Conservation (phyloP, 345 rosid species). For the Aurinia saxatilis region DNA sequence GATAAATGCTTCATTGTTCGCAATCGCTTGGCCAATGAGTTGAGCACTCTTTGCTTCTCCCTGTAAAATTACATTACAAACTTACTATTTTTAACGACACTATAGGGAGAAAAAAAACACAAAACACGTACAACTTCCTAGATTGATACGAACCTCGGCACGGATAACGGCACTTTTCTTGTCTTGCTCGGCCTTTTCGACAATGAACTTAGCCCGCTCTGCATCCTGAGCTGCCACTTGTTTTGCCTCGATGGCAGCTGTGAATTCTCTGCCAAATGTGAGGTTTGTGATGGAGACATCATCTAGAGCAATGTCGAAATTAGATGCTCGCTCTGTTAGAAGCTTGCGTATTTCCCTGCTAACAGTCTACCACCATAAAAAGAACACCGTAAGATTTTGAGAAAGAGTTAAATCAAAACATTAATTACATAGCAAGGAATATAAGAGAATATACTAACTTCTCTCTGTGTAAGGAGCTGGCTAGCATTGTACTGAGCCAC, state of each 20-base stretch:
- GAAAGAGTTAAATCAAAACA: not conserved
- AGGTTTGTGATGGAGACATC: slow-evolving; percentile 77
- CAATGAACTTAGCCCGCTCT: slow-evolving; percentile 75
- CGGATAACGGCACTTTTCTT: slow-evolving; percentile 81
- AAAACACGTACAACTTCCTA: not conserved
- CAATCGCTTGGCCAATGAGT: slow-evolving; percentile 79
- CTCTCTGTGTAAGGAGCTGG: slow-evolving; percentile 82
- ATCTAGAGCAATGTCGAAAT: slow-evolving; percentile 48
- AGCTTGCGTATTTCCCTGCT: slow-evolving; percentile 69
- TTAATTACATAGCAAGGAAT: not conserved
- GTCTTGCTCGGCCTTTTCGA: slow-evolving; percentile 86
- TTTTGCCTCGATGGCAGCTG: slow-evolving; percentile 81
- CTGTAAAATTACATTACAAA: slow-evolving; percentile 31
- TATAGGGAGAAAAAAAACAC: not conserved
- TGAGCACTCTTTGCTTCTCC: slow-evolving; percentile 86
- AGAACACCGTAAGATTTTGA: too few relatives aligned
- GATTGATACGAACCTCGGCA: slow-evolving; percentile 45
- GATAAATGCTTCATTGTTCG: slow-evolving; percentile 72
- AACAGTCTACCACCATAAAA: not conserved
- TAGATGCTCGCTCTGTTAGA: slow-evolving; percentile 59
- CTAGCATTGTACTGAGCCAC: slow-evolving; percentile 94
- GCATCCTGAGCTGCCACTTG: slow-evolving; percentile 91
- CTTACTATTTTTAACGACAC: not conserved
- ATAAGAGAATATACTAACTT: slow-evolving; percentile 20
- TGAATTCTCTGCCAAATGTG: slow-evolving; percentile 73